Percentiles rank a stretch among this genome's conserved stretches.
phyloP scores from a whole-genome alignment of 1,284 basidiomycete genomes.

The Rhodotorula sp. region DNA sequence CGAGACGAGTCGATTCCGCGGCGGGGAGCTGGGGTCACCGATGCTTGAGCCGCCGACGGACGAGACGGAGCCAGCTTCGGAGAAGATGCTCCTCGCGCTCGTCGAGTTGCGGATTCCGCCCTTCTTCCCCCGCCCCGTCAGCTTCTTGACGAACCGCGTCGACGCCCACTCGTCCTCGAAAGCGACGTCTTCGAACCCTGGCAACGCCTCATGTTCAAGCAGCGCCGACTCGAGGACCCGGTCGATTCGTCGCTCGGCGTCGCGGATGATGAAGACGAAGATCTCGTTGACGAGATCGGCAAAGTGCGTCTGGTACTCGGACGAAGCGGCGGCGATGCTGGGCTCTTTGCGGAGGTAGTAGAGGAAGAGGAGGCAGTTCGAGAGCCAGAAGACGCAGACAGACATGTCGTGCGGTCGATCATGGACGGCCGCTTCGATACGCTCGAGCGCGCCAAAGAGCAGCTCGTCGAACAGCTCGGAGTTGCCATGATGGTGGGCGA shows the following conservation, averaged over 20 bases:
- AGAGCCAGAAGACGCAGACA: constrained; percentile 88
- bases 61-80: constrained; percentile 5
- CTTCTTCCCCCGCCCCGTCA: constrained; percentile 65
- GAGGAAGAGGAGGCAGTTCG: constrained; percentile 83
- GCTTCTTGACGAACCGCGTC: constrained; percentile 67
- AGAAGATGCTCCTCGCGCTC: constrained; percentile 27
- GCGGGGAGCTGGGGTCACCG: background rate
- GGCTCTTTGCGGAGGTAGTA: constrained; percentile 81
- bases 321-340: constrained; percentile 29
- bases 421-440: constrained; percentile 87
- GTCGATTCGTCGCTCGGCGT: constrained; percentile 85
- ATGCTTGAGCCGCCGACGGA: background rate
- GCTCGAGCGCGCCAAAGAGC: constrained; percentile 81
- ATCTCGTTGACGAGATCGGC: constrained; percentile 92
- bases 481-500: constrained; percentile 73
- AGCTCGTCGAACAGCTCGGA: constrained; percentile 81
- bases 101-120: constrained; percentile 12
- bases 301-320: constrained; percentile 47
- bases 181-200: constrained; percentile 73
- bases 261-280: constrained; percentile 92
- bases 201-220: constrained; percentile 76
- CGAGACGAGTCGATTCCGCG: constrained; percentile 11
- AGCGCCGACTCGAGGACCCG: constrained; percentile 76
- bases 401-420: constrained; percentile 79
- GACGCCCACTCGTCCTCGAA: constrained; percentile 88